A percentile compares a stretch with the other conserved stretches of the same genome.
These are phyloP conservation scores for Ophiobolus disseminans DNA, from an alignment of 2,329 filamentous ascomycete species.

Conservation along the genomic window DNA sequence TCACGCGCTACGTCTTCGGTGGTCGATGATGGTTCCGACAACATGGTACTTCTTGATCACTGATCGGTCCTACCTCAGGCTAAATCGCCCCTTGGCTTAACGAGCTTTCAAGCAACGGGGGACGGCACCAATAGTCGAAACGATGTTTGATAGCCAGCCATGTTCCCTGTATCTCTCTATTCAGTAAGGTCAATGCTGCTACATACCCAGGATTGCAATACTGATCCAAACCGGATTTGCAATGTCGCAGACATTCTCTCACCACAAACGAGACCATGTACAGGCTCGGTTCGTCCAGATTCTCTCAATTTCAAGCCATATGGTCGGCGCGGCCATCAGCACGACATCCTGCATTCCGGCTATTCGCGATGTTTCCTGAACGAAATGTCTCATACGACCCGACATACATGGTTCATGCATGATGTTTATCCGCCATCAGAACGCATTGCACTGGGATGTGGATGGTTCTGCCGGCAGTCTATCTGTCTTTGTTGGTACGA, in stretches of 20 bases:
- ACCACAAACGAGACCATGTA: too few species aligned
- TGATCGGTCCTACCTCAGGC: slow-evolving; percentile 5
- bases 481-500: slow-evolving; percentile 1
- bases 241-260: too few species aligned
- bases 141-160: slow-evolving; percentile 2
- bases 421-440: neutral
- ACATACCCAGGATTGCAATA: too few species aligned
- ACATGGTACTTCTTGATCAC: slow-evolving; percentile 1
- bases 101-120: neutral
- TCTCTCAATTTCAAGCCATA: neutral
- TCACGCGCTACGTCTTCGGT: too few species aligned
- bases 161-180: too few species aligned
- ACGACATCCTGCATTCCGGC: neutral
- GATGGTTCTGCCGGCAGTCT: slow-evolving; percentile 1
- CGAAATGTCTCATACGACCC: neutral
- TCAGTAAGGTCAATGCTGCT: too few species aligned
- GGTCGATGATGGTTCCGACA: neutral
- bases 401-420: slow-evolving; percentile 2
- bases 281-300: too few species aligned
- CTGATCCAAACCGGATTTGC: too few species aligned
- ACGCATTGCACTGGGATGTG: neutral
- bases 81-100: slow-evolving; percentile 1
- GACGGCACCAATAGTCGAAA: neutral
- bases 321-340: neutral
- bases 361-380: too few species aligned